Percentiles rank a stretch among this genome's conserved stretches.
These are phyloP conservation scores for Didymellaceae sp. DNA, from an alignment of 2,329 filamentous ascomycete species.

Conservation along the genomic window DNA sequence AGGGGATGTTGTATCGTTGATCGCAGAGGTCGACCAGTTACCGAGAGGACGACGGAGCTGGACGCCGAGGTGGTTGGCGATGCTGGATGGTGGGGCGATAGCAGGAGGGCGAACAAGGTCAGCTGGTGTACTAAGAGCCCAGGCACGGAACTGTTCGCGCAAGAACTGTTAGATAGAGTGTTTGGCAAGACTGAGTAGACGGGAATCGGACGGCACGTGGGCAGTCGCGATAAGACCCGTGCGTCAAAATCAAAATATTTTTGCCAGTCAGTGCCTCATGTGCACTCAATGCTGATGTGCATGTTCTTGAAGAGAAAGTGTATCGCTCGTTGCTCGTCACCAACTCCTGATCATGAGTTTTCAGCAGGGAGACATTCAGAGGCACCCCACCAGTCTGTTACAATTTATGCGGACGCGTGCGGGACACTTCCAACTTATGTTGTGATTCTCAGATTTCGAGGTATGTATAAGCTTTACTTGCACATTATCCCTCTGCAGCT, in stretches of 20 bases:
- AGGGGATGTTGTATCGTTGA: constrained; percentile 89
- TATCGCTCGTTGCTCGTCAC: background rate
- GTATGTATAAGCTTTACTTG: background rate
- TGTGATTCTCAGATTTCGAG: background rate
- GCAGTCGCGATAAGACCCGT: background rate
- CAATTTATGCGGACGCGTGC: background rate
- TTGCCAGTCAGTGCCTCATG: too few relatives aligned
- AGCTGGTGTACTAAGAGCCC: constrained; percentile 74
- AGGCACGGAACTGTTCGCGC: constrained; percentile 70
- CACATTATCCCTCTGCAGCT: background rate
- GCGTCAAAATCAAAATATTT: background rate
- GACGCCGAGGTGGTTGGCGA: constrained; percentile 68
- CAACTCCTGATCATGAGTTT: background rate
- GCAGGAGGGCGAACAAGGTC: constrained; percentile 77
- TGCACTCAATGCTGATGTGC: too few relatives aligned
- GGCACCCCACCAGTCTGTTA: constrained; percentile 3
- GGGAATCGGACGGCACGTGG: background rate
- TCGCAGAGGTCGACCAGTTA: constrained; percentile 66
- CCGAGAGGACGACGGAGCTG: constrained; percentile 41
- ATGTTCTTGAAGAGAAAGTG: too few relatives aligned
- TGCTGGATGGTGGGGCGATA: constrained; percentile 76
- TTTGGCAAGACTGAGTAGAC: constrained; percentile 55
- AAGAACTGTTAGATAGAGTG: constrained; percentile 68
- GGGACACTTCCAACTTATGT: background rate
- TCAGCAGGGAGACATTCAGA: background rate